Base-by-base conservation (phyloP, 441 rosid species). In the Melastoma candidum region DNA sequence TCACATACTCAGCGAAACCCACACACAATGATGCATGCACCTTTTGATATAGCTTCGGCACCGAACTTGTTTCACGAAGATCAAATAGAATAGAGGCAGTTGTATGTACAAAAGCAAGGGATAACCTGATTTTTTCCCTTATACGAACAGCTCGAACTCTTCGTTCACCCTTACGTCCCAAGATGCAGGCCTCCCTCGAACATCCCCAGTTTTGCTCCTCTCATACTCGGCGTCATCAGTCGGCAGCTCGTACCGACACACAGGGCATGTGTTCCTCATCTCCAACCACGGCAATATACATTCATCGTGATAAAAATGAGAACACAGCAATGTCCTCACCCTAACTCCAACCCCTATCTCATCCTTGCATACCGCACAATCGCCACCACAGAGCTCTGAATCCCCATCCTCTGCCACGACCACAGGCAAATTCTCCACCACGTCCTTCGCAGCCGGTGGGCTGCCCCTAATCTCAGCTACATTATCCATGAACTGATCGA, bases 271-370 rank as follows among this genome's bases (percentile, higher is more conserved):
- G 49, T 65, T 65, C 36, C 64, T 50, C 10, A 65, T 65, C 4
- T 48, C 59, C 53, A 65, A 53, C 69, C 69, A 65, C 0, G 69
- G 69, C 53, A 65, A 12, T 7, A 65, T 65, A 51, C 69, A 65
- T 3, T 65, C 69, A 13, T 47, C 56, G 17, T 65, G 69, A 49
- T 65, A 65, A 45, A 54, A 65, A 60, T 65, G 69, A 7, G 55
- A 50, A 55, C 69, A 65, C 36, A 62, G 69, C 36, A 65, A 41
- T 60, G 26, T 60, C 58, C 54, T 54, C 41, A 59, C 65, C 50
- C 22, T 29, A 41, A 59, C 63, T 46, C 63, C 69, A 1, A 54
- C 61, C 56, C 27, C 50, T 14, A 65, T 45, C 57, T 55, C 69
- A 11, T 65, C 69, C 51, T 65, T 59, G 56, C 69, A 65, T 50